Evolutionary conservation across 768 basidiomycete genomes (phyloP).

Genomic region (Tulasnella sp.): DNA sequence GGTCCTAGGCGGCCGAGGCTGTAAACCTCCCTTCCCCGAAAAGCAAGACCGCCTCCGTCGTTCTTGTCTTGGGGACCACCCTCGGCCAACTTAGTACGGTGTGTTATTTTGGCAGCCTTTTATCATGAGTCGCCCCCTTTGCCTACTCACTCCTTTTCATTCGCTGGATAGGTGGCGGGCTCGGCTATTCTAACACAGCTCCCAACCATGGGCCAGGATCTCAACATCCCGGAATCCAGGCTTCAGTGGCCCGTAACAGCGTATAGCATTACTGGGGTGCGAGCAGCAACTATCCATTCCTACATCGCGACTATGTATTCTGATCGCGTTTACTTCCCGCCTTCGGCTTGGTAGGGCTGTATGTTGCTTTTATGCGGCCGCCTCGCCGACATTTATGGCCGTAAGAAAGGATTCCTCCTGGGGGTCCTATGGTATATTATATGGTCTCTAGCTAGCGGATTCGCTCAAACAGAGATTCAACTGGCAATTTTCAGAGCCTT

Average conservation of each 20-base stretch:
- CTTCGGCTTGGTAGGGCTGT: slow-evolving; percentile 62
- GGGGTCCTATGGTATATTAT: slow-evolving; percentile 54
- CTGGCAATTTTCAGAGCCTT: slow-evolving; percentile 70
- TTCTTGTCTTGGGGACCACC: neutral
- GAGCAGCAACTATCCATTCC: too few species aligned
- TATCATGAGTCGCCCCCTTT: too few species aligned
- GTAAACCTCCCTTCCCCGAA: neutral
- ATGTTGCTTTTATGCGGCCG: slow-evolving; percentile 71
- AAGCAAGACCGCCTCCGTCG: neutral
- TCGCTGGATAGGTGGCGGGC: neutral
- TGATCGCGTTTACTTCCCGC: too few species aligned
- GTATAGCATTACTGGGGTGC: slow-evolving; percentile 34
- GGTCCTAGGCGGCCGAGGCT: neutral
- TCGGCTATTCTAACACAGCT: neutral
- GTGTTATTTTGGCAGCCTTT: neutral
- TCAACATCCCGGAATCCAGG: slow-evolving; percentile 33
- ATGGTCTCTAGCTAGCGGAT: slow-evolving; percentile 62
- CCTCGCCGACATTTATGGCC: slow-evolving; percentile 72
- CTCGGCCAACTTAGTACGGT: slow-evolving; percentile 7
- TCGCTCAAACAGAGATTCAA: slow-evolving; percentile 53
- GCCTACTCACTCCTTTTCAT: too few species aligned
- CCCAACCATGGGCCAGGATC: slow-evolving; percentile 36
- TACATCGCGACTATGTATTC: too few species aligned
- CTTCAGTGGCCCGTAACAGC: slow-evolving; percentile 38
- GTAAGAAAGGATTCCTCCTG: slow-evolving; percentile 59